Evolutionary conservation across 768 basidiomycete species (phyloP).

Genomic region (Sarcomyxa edulis): DNA sequence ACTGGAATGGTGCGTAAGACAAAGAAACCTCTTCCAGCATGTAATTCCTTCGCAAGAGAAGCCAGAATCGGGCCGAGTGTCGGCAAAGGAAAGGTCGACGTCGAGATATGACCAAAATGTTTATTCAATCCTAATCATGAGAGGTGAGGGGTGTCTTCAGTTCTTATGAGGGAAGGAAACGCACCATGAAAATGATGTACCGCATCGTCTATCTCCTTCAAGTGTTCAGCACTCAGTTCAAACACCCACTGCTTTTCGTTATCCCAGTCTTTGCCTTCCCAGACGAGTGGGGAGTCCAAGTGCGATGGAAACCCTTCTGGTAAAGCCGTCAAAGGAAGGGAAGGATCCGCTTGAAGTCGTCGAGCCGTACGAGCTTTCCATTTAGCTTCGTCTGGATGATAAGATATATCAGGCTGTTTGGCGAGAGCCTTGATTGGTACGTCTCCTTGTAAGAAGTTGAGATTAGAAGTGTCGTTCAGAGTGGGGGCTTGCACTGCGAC

Average conservation of each 20-base stretch:
- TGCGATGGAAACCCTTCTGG: constrained; percentile 6
- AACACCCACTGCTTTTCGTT: constrained; percentile 6
- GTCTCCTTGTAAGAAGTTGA: no score
- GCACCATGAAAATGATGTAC: no score
- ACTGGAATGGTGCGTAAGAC: constrained; percentile 20
- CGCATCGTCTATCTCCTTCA: constrained; percentile 6
- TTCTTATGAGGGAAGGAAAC: no score
- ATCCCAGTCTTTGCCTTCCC: constrained; percentile 6
- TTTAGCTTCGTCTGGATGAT: constrained; percentile 5
- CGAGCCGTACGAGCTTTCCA: constrained; percentile 6
- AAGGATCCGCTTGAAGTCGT: constrained; percentile 1
- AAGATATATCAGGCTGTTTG: no score
- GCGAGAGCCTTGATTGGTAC: no score
- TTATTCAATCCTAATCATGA: no score
- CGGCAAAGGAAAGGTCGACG: constrained; percentile 16
- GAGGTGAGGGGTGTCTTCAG: no score
- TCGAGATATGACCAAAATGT: no score
- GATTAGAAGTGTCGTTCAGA: no score
- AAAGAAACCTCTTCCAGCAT: constrained; percentile 19
- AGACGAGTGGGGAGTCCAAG: constrained; percentile 6
- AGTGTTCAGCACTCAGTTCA: constrained; percentile 1
- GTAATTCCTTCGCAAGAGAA: constrained; percentile 15
- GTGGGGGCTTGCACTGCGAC: no score
- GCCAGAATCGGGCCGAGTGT: constrained; percentile 15
- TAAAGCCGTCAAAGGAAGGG: constrained; percentile 3